Percentiles rank a stretch among this genome's conserved stretches.
Conservation (phyloP, 106 monocot species). For the Agapanthus africanus region DNA sequence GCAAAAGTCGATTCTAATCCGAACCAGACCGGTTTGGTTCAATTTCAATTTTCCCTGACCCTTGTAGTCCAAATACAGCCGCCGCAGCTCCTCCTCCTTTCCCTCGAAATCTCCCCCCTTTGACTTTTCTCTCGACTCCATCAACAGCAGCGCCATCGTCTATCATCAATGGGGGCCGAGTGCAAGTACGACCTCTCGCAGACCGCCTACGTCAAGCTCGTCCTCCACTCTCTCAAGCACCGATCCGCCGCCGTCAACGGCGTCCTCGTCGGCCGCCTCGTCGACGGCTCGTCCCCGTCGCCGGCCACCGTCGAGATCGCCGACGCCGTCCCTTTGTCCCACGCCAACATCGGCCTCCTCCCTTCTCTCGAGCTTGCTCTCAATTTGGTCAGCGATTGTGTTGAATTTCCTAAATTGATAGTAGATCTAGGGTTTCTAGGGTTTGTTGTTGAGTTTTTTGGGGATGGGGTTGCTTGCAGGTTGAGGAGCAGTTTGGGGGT, state of each 20-base stretch:
- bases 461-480: conserved; percentile 42
- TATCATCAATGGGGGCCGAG: conserved; percentile 47
- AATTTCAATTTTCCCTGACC: too few relatives aligned
- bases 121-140: too few relatives aligned
- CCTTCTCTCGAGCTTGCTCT: conserved; percentile 91
- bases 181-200: conserved; percentile 69
- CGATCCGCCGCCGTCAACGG: conserved; percentile 66
- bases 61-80: too few relatives aligned
- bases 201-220: conserved; percentile 75
- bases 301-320: conserved; percentile 44
- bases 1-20: too few relatives aligned
- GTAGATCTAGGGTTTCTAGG: too few relatives aligned
- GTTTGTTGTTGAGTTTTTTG: too few relatives aligned
- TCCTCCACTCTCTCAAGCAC: conserved; percentile 90
- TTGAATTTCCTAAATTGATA: not conserved
- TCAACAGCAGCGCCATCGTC: too few relatives aligned
- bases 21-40: too few relatives aligned
- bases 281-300: conserved; percentile 11
- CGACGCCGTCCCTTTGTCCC: conserved; percentile 79
- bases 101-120: too few relatives aligned
- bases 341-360: conserved; percentile 72
- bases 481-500: conserved; percentile 70
- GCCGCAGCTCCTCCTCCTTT: too few relatives aligned
- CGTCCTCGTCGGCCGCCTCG: conserved; percentile 75
- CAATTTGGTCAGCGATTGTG: conserved; percentile 38